Percentiles rank a stretch among this genome's conserved stretches.
Evolutionary conservation across 1,284 basidiomycete genomes (phyloP).

Genomic region (Cutaneotrichosporon sp.): DNA sequence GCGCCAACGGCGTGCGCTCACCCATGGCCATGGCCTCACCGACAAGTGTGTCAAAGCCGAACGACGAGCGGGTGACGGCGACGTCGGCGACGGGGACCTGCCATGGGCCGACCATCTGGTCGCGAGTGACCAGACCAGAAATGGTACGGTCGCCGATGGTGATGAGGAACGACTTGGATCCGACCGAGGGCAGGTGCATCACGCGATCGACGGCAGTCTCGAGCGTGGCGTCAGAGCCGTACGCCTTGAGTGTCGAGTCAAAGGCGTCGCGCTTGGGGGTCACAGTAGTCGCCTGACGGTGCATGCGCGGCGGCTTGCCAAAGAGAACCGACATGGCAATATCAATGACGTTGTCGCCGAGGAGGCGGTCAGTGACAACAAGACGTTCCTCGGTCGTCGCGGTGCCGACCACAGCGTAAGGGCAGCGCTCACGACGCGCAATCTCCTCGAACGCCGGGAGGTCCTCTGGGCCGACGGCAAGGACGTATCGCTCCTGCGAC

Average conservation of each 20-base stretch:
- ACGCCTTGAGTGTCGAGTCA: slow-evolving; percentile 64
- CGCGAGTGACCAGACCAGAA: slow-evolving; percentile 88
- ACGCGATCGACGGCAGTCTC: slow-evolving; percentile 68
- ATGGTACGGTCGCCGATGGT: slow-evolving; percentile 95
- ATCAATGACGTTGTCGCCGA: slow-evolving; percentile 73
- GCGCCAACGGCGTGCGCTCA: slow-evolving; percentile 87
- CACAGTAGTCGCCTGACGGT: slow-evolving; percentile 63
- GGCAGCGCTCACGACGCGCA: slow-evolving; percentile 83
- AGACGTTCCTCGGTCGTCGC: slow-evolving; percentile 78
- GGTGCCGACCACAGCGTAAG: slow-evolving; percentile 76
- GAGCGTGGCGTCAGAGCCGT: slow-evolving; percentile 55
- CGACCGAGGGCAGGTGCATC: slow-evolving; percentile 84
- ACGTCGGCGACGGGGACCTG: slow-evolving; percentile 98
- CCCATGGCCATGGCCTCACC: slow-evolving; percentile 99
- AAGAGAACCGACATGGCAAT: slow-evolving; percentile 94
- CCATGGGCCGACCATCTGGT: slow-evolving; percentile 99
- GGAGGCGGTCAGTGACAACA: slow-evolving; percentile 81
- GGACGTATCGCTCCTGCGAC: slow-evolving; percentile 94
- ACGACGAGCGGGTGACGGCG: slow-evolving; percentile 89
- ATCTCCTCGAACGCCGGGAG: slow-evolving; percentile 63
- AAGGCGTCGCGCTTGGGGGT: slow-evolving; percentile 57
- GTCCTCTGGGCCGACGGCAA: slow-evolving; percentile 67
- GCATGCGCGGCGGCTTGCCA: slow-evolving; percentile 93
- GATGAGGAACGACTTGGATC: slow-evolving; percentile 94
- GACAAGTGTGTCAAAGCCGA: slow-evolving; percentile 75